These are phyloP conservation scores for Sphagnum contortum DNA, from an alignment of 225 moss, liverwort and hornwort genomes.

Conservation along the genomic window DNA sequence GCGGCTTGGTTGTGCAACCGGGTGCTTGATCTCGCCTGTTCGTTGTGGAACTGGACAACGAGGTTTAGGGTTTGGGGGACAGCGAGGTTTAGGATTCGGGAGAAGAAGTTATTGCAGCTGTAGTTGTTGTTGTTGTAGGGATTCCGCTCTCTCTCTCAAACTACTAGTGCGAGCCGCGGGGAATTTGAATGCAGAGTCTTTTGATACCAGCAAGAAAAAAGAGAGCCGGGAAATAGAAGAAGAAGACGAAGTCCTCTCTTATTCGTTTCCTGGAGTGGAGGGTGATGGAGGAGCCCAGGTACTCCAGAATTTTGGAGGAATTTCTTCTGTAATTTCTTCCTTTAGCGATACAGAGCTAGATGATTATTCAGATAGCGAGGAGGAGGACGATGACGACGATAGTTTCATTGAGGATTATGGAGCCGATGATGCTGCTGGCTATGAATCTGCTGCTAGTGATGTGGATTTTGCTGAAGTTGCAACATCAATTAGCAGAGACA, in stretches of 20 bases:
- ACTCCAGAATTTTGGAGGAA: conserved; percentile 12
- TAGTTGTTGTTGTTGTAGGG: no score
- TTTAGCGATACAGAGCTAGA: conserved; percentile 33
- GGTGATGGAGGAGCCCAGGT: conserved; percentile 2
- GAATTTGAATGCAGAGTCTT: conserved; percentile 14
- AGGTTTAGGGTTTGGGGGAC: no score
- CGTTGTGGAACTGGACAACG: no score
- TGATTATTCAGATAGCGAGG: conserved; percentile 34
- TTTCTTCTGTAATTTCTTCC: conserved; percentile 3
- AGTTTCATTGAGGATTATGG: conserved; percentile 51
- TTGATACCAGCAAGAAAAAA: conserved; percentile 3
- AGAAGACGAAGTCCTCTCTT: conserved; percentile 2
- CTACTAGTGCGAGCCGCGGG: conserved; percentile 4
- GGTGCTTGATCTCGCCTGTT: no score
- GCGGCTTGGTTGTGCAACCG: no score
- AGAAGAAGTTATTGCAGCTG: no score
- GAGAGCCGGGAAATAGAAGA: conserved; percentile 9
- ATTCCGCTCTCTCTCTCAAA: no score
- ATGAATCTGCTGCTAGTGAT: conserved; percentile 10
- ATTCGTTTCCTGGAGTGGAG: conserved; percentile 8
- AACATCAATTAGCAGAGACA: background rate
- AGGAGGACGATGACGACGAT: conserved; percentile 40
- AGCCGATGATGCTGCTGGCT: conserved; percentile 11
- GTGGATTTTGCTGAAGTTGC: conserved; percentile 8
- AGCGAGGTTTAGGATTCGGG: no score